These are phyloP conservation scores for Nicotiana otophora DNA, from an alignment of 257 asterid species.

Conservation along the genomic window DNA sequence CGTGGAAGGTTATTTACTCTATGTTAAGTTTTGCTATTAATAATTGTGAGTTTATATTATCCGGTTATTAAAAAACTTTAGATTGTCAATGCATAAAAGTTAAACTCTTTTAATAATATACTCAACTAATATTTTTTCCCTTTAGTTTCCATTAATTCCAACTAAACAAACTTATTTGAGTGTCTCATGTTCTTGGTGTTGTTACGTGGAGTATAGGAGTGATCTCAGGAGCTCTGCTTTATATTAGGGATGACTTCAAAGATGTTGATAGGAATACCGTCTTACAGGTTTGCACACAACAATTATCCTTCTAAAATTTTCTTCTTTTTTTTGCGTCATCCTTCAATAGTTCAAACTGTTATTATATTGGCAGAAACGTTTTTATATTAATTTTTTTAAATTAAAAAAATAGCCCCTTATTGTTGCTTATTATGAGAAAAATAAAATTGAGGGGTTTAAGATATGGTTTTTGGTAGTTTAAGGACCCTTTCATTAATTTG, in stretches of 20 bases:
- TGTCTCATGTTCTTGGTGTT: not conserved
- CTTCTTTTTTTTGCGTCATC: no score
- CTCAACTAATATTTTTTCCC: not conserved
- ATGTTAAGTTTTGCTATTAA: no score
- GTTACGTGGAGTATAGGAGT: constrained; percentile 28
- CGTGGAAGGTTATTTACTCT: no score
- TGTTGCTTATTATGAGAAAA: not conserved
- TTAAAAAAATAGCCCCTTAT: not conserved
- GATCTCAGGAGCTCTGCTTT: constrained; percentile 47
- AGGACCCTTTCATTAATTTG: not conserved
- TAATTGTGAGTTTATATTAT: no score
- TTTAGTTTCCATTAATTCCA: not conserved
- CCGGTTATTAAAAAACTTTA: no score
- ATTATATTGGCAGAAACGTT: not conserved
- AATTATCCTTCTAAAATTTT: not conserved
- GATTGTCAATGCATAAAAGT: no score
- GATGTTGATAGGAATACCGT: constrained; percentile 36
- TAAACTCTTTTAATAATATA: no score
- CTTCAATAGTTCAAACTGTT: not conserved
- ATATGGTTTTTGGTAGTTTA: not conserved
- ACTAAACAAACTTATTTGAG: not conserved
- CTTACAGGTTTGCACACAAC: constrained; percentile 31
- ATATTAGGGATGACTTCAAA: constrained; percentile 48
- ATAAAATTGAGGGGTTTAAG: not conserved
- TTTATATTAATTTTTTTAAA: not conserved